Conservation (phyloP, 78 protist genomes). For the Pelomyxa schiedti region DNA sequence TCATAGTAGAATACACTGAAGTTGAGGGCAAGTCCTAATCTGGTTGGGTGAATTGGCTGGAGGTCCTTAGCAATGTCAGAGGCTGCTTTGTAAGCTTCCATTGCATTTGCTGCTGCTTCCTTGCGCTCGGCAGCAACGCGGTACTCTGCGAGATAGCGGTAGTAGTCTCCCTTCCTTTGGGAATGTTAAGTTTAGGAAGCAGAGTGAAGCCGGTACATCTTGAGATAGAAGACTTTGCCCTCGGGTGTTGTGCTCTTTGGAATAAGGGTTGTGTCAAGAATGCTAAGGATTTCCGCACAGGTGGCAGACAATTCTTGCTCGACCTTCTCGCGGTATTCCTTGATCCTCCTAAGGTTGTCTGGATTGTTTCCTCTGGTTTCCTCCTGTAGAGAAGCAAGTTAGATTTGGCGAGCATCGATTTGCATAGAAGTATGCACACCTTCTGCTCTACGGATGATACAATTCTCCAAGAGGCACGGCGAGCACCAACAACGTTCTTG, state of each 20-base stretch:
- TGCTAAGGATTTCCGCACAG: slow-evolving; percentile 65
- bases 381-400: slow-evolving; percentile 14
- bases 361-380: slow-evolving; percentile 55
- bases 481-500: slow-evolving; percentile 96
- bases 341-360: slow-evolving; percentile 29
- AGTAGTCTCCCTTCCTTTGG: slow-evolving; percentile 92
- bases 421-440: neutral
- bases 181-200: neutral
- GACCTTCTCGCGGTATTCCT: slow-evolving; percentile 66
- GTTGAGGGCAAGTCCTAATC: slow-evolving; percentile 97
- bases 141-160: slow-evolving; percentile 95
- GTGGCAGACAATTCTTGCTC: slow-evolving; percentile 78
- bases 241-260: slow-evolving; percentile 57
- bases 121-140: slow-evolving; percentile 54
- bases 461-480: slow-evolving; percentile 98
- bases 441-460: slow-evolving; percentile 80
- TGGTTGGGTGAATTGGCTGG: slow-evolving; percentile 93
- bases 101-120: slow-evolving; percentile 71
- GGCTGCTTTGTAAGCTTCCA: slow-evolving; percentile 81
- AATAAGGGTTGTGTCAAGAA: slow-evolving; percentile 76
- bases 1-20: slow-evolving; percentile 97
- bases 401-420: neutral
- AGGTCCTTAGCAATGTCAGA: slow-evolving; percentile 71
- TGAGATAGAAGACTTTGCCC: slow-evolving; percentile 89
- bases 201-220: slow-evolving; percentile 76